Evolutionary conservation across 2,329 filamentous ascomycete species (phyloP).

Genomic region (Colletotrichum spaethianum): DNA sequence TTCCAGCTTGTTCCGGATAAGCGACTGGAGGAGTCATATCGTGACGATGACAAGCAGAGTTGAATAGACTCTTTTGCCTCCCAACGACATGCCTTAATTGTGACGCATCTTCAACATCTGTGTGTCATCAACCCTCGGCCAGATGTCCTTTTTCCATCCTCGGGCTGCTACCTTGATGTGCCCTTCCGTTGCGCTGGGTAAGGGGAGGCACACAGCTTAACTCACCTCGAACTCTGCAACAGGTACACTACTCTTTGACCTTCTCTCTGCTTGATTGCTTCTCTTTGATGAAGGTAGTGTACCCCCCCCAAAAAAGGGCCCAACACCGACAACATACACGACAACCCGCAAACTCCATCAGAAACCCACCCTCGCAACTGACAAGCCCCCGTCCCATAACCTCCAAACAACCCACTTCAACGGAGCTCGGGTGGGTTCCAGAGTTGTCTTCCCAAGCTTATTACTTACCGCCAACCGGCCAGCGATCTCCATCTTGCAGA

Average conservation of each 20-base stretch:
- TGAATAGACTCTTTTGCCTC: not conserved
- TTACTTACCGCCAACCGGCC: conserved; percentile 5
- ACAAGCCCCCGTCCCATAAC: not conserved
- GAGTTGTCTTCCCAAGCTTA: conserved; percentile 9
- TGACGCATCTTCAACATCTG: not conserved
- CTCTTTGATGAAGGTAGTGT: not conserved
- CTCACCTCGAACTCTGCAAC: not conserved
- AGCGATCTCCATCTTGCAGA: not conserved
- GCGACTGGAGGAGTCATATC: not conserved
- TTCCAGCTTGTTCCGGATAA: conserved; percentile 6
- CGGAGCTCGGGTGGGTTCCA: conserved; percentile 9
- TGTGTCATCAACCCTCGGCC: not conserved
- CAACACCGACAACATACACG: not conserved
- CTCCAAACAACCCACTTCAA: conserved; percentile 34
- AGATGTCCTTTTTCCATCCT: not conserved
- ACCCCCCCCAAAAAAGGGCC: not conserved
- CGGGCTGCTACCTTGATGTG: not conserved
- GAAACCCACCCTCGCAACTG: conserved; percentile 5
- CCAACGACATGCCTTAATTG: not conserved
- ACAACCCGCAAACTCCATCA: not conserved
- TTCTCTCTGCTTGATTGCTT: not conserved
- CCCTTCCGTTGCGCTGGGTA: conserved; percentile 5
- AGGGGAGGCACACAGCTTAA: conserved; percentile 3
- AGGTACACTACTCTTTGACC: conserved; percentile 1
- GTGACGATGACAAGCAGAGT: conserved; percentile 1